These are phyloP conservation scores for Beauveria asiatica DNA, from an alignment of 2,329 filamentous ascomycete species.

Conservation along the genomic window DNA sequence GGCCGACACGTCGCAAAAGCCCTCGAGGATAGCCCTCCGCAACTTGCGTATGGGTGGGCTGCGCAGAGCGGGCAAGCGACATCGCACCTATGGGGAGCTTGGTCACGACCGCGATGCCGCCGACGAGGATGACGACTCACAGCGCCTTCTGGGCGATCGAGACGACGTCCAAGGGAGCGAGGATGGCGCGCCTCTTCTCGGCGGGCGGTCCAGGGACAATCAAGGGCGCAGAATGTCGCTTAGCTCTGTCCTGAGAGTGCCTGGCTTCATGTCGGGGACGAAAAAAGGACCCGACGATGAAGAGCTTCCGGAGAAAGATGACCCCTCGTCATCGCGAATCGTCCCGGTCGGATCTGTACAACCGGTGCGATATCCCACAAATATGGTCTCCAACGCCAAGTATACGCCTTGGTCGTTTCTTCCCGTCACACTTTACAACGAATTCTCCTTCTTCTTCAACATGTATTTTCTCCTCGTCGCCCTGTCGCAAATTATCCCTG, in stretches of 20 bases:
- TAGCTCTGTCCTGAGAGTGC: slow-evolving; percentile 16
- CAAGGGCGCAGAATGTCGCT: slow-evolving; percentile 19
- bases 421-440: slow-evolving; percentile 90
- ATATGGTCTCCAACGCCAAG: slow-evolving; percentile 93
- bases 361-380: slow-evolving; percentile 70
- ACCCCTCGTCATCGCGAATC: slow-evolving; percentile 62
- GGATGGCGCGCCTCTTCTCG: slow-evolving; percentile 62
- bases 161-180: slow-evolving; percentile 57
- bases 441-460: slow-evolving; percentile 99
- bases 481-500: slow-evolving; percentile 83
- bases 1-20: slow-evolving; percentile 31
- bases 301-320: slow-evolving; percentile 46
- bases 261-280: slow-evolving; percentile 24
- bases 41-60: slow-evolving; percentile 59
- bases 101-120: slow-evolving; percentile 46
- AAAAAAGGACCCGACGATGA: slow-evolving; percentile 27
- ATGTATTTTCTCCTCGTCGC: slow-evolving; percentile 97
- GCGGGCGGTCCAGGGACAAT: slow-evolving; percentile 22
- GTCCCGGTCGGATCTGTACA: slow-evolving; percentile 70
- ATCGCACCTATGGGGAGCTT: slow-evolving; percentile 51
- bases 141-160: slow-evolving; percentile 55
- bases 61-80: slow-evolving; percentile 47
- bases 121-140: slow-evolving; percentile 63
- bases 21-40: slow-evolving; percentile 60
- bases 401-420: slow-evolving; percentile 94